These are phyloP conservation scores for Penicillium canariense DNA, from an alignment of 495 filamentous ascomycete genomes.

Conservation along the genomic window DNA sequence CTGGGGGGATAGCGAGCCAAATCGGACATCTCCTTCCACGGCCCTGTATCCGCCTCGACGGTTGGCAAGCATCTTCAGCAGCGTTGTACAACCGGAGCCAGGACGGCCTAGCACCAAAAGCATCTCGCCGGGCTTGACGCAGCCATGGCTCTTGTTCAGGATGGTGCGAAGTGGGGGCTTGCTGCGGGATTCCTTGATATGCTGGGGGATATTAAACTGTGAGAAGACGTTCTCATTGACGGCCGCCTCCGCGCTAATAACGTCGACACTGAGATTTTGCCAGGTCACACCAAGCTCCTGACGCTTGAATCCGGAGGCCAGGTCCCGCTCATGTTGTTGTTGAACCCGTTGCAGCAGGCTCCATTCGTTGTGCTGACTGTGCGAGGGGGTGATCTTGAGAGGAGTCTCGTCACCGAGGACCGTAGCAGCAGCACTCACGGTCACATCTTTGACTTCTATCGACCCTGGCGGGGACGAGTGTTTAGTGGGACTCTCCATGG, in stretches of 20 bases:
- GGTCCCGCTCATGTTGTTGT: conserved; percentile 42
- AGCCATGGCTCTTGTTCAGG: conserved; percentile 42
- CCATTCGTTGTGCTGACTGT: conserved; percentile 40
- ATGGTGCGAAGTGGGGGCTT: conserved; percentile 39
- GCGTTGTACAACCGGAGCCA: conserved; percentile 45
- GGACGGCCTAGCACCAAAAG: conserved; percentile 46
- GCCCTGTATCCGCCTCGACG: conserved; percentile 56
- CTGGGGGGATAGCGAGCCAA: conserved; percentile 53
- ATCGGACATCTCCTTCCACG: conserved; percentile 55
- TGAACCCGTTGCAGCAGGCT: conserved; percentile 46
- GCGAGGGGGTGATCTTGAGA: conserved; percentile 4
- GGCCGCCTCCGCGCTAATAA: conserved; percentile 42
- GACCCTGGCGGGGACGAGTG: conserved; percentile 10
- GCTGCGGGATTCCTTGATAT: conserved; percentile 37
- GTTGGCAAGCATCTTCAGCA: conserved; percentile 65
- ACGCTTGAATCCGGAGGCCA: conserved; percentile 43
- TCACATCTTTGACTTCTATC: conserved; percentile 25
- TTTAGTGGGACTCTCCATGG: conserved; percentile 28
- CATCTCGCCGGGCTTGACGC: conserved; percentile 55
- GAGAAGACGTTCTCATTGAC: conserved; percentile 51
- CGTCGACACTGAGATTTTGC: conserved; percentile 47
- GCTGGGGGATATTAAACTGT: conserved; percentile 54
- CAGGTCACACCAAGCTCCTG: conserved; percentile 57
- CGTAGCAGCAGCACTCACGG: conserved; percentile 31
- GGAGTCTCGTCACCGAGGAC: conserved; percentile 27